Evolutionary conservation across 2,329 filamentous ascomycete species (phyloP), one percentile per base, ranked within the genome.

Genomic region (Trichoderma koningiopsis): DNA sequence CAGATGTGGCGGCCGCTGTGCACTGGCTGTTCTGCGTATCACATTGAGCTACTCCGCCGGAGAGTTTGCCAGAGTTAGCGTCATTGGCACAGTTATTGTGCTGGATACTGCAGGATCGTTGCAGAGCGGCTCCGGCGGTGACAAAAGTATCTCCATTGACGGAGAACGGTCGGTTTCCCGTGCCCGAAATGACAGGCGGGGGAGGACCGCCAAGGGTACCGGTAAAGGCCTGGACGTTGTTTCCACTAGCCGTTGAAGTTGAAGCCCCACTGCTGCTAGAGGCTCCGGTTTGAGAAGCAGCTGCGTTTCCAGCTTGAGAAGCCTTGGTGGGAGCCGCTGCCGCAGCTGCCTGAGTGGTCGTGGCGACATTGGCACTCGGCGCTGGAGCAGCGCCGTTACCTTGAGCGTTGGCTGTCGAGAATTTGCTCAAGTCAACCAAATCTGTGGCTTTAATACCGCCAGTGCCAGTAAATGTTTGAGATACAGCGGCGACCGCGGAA

Each of bases 81-180:
- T 83, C 84, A 71, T 88, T 79, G n/a, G 85, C 81, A 74, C 89
- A 91, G 2, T 77, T 79, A 73, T 89, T 90, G 80, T 88, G 86
- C 79, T 91, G 87, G 70, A 89, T 85, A 71, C 88, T 84, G 76
- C 89, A 91, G 33, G 87, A 85, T 57, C 89, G 83, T 78, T 89
- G 84, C 40, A 86, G 79, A 27, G 89, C 89, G 10, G 84, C 86
- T 3, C 76, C 79, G 71, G 85, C 76, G 76, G 85, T 85, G 53
- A 84, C 83, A 75, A 91, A 91, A 35, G 82, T 88, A 80, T 82
- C 80, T 56, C 85, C 86, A 72, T 86, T 85, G 70, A 88, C 86
- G 33, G 77, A 72, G 77, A 89, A 89, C 65, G 87, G 86, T 43
- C 88, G 83, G 68, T 77, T 74, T 11, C 76, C 72, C 3, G 57